Percentiles rank a stretch among this genome's conserved stretches.
Conservation (phyloP, 2,329 filamentous ascomycete genomes). For the Coniochaeta sp. region DNA sequence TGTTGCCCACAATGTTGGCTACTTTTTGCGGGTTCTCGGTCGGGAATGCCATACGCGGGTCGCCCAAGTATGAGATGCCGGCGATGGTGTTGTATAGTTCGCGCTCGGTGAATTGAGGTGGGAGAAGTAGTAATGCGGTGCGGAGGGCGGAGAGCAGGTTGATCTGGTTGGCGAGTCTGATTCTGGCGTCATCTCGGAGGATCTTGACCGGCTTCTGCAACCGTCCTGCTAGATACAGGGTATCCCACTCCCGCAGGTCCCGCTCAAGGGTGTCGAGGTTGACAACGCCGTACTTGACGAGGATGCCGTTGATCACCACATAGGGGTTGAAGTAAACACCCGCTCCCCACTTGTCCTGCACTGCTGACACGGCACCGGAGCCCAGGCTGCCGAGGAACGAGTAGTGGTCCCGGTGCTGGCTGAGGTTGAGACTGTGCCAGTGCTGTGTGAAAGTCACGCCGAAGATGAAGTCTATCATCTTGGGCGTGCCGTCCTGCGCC, state of each 20-base stretch:
- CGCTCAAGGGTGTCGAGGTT: conserved; percentile 83
- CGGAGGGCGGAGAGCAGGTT: conserved; percentile 90
- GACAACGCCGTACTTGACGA: conserved; percentile 97
- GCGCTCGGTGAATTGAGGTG: conserved; percentile 75
- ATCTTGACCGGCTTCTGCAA: conserved; percentile 98
- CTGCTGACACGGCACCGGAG: conserved; percentile 73
- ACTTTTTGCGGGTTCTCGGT: conserved; percentile 92
- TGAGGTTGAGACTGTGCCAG: conserved; percentile 91
- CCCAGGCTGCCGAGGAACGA: conserved; percentile 77
- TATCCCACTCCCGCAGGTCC: conserved; percentile 88
- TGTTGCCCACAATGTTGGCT: conserved; percentile 85
- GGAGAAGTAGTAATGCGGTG: conserved; percentile 80
- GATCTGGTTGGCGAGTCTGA: conserved; percentile 90
- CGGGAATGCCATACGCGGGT: conserved; percentile 88
- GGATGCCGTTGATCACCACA: conserved; percentile 85
- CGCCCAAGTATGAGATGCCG: conserved; percentile 87
- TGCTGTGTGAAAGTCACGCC: conserved; percentile 91
- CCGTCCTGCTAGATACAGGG: conserved; percentile 89
- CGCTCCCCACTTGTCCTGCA: conserved; percentile 84
- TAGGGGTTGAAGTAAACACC: conserved; percentile 98
- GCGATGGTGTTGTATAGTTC: conserved; percentile 88
- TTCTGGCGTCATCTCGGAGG: conserved; percentile 82
- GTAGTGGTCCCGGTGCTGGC: conserved; percentile 87
- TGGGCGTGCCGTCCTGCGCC: conserved; percentile 79
- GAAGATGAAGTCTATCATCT: conserved; percentile 99